phyloP scores from a whole-genome alignment of 345 rosid species.

The Camelina sativa region DNA sequence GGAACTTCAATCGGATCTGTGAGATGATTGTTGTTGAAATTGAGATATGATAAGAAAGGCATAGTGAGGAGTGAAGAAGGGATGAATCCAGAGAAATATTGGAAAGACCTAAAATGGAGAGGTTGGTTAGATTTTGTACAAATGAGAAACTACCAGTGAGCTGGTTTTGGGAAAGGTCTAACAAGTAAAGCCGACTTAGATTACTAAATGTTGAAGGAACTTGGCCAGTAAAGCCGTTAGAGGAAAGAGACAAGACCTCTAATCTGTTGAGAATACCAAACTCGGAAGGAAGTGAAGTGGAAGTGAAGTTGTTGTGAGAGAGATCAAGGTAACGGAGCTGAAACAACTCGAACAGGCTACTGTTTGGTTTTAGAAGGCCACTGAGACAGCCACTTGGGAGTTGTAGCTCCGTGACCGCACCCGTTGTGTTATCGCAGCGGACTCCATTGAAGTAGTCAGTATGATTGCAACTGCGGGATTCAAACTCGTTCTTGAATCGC shows the following conservation, averaged over 20 bases:
- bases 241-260: conserved; percentile 30
- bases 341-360: conserved; percentile 7
- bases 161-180: conserved; percentile 14
- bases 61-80: conserved; percentile 14
- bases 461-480: neutral
- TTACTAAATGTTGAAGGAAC: conserved; percentile 27
- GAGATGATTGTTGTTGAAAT: neutral
- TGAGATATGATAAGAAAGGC: conserved; percentile 18
- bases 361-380: conserved; percentile 1
- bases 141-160: conserved; percentile 26
- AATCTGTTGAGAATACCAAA: conserved; percentile 16
- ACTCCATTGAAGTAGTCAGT: conserved; percentile 2
- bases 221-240: conserved; percentile 5
- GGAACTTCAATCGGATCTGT: neutral
- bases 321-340: conserved; percentile 22
- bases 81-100: conserved; percentile 7
- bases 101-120: conserved; percentile 1
- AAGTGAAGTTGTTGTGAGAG: conserved; percentile 19
- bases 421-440: neutral
- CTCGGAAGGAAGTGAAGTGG: neutral
- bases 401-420: neutral
- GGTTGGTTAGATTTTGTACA: neutral
- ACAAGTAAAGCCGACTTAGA: neutral
- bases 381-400: conserved; percentile 3
- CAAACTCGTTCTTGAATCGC: conserved; percentile 18